Base-by-base conservation (phyloP, 1,284 basidiomycete species). In the Agroathelia rolfsii region DNA sequence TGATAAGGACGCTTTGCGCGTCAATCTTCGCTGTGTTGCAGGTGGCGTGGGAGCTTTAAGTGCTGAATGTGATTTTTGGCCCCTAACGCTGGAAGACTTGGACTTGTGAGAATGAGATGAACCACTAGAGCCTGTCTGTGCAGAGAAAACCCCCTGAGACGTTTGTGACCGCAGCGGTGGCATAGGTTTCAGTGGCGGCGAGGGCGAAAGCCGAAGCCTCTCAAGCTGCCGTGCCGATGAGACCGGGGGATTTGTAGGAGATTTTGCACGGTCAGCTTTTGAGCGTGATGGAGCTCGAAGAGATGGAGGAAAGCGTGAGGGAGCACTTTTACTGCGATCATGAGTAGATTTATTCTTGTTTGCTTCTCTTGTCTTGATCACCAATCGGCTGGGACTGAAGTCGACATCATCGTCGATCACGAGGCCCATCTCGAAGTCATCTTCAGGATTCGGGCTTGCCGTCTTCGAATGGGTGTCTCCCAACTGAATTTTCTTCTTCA, bases 371-470 rank as follows among this genome's bases (percentile, higher is more conserved):
- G 67, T 55, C 36, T 64, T 72, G 47, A 64, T 58, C 24, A 75
- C 57, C 18, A 86, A 66, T 31, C 82, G 65, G 49, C 76, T 81
- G 5, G 80, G 76, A 48, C 78, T 85, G 30, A 87, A 69, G 49
- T 86, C 82, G 35, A 70, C 70, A 48, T 84, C 83, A 39, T 83
- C 79, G 45, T 78, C 75, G 45, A 88, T 77, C 42, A 85, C 68
- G 33, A 88, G 72, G 16, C 83, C 85, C 42, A 69, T 70, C 54
- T 88, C 84, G 41, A 84, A 85, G 50, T 85, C 78, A 40, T 86
- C 83, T 46, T 85, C 82, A 9, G 75, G 72, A 50, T 81, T 70
- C 9, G 72, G 68, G 37, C 58, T 66, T 10, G 70, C 59, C 10
- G 71, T 49, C 44, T 73, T 78, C 44, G 66, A 50, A 10, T 54